Evolutionary conservation across 495 filamentous ascomycete genomes (phyloP).

Genomic region (Aspergillus heteromorphus): DNA sequence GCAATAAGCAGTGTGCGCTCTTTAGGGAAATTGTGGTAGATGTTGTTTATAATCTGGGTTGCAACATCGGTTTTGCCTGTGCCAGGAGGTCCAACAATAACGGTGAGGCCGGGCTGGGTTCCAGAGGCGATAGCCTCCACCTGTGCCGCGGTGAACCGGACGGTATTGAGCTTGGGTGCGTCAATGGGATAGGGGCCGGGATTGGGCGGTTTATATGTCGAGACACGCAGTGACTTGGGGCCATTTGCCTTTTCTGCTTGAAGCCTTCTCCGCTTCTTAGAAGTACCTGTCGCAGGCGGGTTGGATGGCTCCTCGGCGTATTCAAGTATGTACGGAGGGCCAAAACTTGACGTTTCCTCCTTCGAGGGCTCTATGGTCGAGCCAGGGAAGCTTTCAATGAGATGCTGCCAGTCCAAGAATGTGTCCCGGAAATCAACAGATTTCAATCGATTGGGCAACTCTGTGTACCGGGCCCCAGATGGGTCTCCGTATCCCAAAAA

Average conservation of each 20-base stretch:
- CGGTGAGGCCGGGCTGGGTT: conserved; percentile 87
- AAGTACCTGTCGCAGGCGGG: conserved; percentile 45
- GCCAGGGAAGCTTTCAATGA: conserved; percentile 80
- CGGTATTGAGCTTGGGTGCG: conserved; percentile 71
- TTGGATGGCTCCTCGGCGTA: conserved; percentile 44
- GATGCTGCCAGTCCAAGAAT: conserved; percentile 91
- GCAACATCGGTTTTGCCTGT: conserved; percentile 98
- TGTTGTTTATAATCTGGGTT: conserved; percentile 97
- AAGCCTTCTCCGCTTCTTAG: conserved; percentile 77
- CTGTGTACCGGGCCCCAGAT: conserved; percentile 75
- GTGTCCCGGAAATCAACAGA: conserved; percentile 89
- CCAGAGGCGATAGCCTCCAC: conserved; percentile 90
- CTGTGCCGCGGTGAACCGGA: conserved; percentile 88
- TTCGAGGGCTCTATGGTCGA: conserved; percentile 74
- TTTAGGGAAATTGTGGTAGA: conserved; percentile 94
- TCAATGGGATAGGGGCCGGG: conserved; percentile 90
- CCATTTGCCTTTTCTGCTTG: conserved; percentile 59
- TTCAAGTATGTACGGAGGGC: conserved; percentile 81
- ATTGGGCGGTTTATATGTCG: conserved; percentile 87
- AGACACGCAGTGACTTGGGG: conserved; percentile 68
- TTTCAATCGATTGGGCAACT: conserved; percentile 69
- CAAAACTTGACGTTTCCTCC: conserved; percentile 65
- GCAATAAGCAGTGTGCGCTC: conserved; percentile 92
- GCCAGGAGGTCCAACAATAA: conserved; percentile 92
- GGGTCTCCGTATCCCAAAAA: conserved; percentile 97